Percentiles rank a stretch among this genome's conserved stretches.
These are phyloP conservation scores for Truncatella angustata DNA, from an alignment of 2,329 filamentous ascomycete species.

Conservation along the genomic window DNA sequence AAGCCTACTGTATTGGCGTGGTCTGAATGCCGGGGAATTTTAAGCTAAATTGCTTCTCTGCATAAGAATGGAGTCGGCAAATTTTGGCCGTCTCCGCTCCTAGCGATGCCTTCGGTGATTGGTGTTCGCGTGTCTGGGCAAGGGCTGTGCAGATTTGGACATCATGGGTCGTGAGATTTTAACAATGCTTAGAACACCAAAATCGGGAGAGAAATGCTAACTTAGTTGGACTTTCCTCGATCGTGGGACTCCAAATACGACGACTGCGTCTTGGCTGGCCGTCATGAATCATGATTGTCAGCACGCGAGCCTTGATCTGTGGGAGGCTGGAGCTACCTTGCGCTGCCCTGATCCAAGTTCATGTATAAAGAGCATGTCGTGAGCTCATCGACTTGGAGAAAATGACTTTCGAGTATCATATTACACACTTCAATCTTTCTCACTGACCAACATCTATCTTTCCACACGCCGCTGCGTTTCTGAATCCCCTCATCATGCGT, in stretches of 20 bases:
- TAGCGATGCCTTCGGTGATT: not conserved
- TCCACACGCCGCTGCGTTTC: not conserved
- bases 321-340: not conserved
- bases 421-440: not conserved
- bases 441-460: not conserved
- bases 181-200: conserved; percentile 7
- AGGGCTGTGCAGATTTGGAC: conserved; percentile 3
- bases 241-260: not conserved
- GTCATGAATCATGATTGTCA: not conserved
- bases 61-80: not conserved
- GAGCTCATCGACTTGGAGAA: not conserved
- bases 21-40: too few species aligned
- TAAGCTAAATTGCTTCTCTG: too few species aligned
- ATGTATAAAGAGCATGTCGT: conserved; percentile 5
- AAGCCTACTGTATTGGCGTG: too few species aligned
- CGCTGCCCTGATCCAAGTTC: not conserved
- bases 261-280: not conserved
- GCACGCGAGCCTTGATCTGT: not conserved
- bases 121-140: conserved; percentile 5
- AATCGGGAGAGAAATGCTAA: not conserved
- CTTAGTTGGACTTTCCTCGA: not conserved
- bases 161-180: not conserved
- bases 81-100: conserved; percentile 1
- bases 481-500: conserved; percentile 4
- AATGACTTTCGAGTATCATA: not conserved